phyloP scores from a whole-genome alignment of 306 rosid species.

The Crotalaria pallida region DNA sequence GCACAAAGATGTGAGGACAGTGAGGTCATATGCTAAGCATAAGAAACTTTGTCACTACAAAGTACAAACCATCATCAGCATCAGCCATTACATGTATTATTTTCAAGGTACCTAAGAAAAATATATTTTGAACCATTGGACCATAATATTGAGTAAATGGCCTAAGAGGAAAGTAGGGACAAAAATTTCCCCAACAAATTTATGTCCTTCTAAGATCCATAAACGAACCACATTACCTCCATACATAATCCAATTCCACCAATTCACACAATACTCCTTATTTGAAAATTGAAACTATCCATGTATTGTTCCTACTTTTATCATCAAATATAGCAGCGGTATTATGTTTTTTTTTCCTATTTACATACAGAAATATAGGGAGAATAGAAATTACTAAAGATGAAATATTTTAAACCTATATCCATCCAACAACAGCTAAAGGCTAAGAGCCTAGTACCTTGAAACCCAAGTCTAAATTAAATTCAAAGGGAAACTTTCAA shows the following conservation, averaged over 20 bases:
- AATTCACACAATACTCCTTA: background rate
- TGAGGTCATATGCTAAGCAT: no score
- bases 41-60: no score
- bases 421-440: background rate
- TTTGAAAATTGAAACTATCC: background rate
- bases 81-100: no score
- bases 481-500: slow-evolving; percentile 5
- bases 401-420: background rate
- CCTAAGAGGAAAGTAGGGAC: background rate
- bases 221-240: background rate
- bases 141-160: background rate
- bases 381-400: slow-evolving; percentile 1
- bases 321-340: background rate
- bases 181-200: background rate
- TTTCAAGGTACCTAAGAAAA: no score
- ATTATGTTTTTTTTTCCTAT: background rate
- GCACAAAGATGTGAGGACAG: no score
- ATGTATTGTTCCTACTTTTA: background rate
- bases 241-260: background rate
- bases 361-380: slow-evolving; percentile 3
- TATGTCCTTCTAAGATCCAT: background rate
- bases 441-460: slow-evolving; percentile 1
- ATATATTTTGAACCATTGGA: no score
- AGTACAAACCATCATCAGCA: no score
- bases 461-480: background rate